These are phyloP conservation scores for Colletotrichum falcatum DNA, from an alignment of 2,329 filamentous ascomycete species.

Conservation along the genomic window DNA sequence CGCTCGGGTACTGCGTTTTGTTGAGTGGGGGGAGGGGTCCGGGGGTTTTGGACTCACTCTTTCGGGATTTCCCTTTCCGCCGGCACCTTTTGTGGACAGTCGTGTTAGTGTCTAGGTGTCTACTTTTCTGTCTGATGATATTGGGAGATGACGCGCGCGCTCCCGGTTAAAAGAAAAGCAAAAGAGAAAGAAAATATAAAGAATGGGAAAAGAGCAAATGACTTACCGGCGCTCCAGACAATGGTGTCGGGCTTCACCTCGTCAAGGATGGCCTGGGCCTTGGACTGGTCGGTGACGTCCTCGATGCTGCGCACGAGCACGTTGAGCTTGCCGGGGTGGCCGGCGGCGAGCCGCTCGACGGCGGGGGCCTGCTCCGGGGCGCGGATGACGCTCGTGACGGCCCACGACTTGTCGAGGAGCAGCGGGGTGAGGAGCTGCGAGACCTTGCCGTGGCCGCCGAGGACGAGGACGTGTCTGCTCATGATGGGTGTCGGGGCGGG, in stretches of 20 bases:
- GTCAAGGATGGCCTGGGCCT: conserved; percentile 73
- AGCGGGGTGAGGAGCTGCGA: conserved; percentile 80
- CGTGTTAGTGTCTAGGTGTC: conserved; percentile 35
- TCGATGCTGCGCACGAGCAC: conserved; percentile 79
- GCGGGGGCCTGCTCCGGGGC: conserved; percentile 73
- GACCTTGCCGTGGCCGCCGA: conserved; percentile 86
- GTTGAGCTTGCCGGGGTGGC: conserved; percentile 71
- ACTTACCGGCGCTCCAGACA: conserved; percentile 74
- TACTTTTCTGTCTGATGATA: neutral
- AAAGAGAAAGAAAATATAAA: no score
- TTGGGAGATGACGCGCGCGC: neutral
- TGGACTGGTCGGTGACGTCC: conserved; percentile 72
- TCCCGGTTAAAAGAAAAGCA: no score
- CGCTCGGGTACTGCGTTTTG: neutral
- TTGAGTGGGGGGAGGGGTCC: neutral
- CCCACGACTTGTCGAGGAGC: conserved; percentile 79
- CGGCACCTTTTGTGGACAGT: conserved; percentile 58
- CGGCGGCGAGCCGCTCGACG: conserved; percentile 71
- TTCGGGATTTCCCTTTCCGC: conserved; percentile 68
- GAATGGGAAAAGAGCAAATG: no score
- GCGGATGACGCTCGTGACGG: conserved; percentile 83
- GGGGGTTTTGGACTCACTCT: conserved; percentile 48
- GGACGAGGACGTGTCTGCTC: conserved; percentile 71
- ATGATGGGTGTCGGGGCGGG: conserved; percentile 35
- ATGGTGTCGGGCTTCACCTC: conserved; percentile 73